Conservation (phyloP, 208 protist genomes). For the Wallacemonas rigidus region DNA sequence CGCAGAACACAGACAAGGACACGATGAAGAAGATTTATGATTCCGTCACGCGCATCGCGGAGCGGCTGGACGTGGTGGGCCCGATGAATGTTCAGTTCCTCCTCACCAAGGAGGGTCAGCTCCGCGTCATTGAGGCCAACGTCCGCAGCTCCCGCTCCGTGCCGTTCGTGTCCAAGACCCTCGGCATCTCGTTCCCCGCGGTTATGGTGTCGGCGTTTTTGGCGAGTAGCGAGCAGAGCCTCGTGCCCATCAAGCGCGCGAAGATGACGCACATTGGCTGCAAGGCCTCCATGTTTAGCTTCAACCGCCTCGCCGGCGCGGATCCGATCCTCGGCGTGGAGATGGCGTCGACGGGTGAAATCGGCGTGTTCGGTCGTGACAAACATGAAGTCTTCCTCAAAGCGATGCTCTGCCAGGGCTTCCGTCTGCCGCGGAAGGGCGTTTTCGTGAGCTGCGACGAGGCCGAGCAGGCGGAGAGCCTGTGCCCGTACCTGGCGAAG, state of each 20-base stretch:
- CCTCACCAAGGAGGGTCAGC: conserved; percentile 94
- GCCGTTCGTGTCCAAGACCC: conserved; percentile 97
- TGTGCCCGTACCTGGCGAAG: conserved; percentile 59
- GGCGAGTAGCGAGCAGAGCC: conserved; percentile 61
- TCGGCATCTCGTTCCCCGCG: conserved; percentile 94
- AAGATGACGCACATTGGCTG: conserved; percentile 93
- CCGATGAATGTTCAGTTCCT: conserved; percentile 99
- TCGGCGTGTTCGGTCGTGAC: conserved; percentile 95
- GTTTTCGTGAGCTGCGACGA: conserved; percentile 90
- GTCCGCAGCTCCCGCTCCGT: conserved; percentile 97
- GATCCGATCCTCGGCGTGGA: conserved; percentile 99
- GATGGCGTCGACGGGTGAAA: conserved; percentile 98
- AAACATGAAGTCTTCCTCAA: conserved; percentile 92
- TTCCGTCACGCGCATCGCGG: conserved; percentile 87
- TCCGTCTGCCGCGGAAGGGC: conserved; percentile 71
- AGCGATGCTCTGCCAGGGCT: conserved; percentile 85
- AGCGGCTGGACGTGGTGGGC: conserved; percentile 93
- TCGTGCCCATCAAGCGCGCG: conserved; percentile 84
- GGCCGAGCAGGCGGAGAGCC: conserved; percentile 41
- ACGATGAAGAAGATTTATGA: conserved; percentile 85
- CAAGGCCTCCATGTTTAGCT: conserved; percentile 98
- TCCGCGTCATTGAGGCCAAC: conserved; percentile 98
- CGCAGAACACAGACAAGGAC: conserved; percentile 84
- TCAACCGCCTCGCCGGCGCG: conserved; percentile 96
- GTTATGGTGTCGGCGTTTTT: conserved; percentile 88